Base-by-base conservation (phyloP, 148 eudicot genomes). In the Oxyria digyna region DNA sequence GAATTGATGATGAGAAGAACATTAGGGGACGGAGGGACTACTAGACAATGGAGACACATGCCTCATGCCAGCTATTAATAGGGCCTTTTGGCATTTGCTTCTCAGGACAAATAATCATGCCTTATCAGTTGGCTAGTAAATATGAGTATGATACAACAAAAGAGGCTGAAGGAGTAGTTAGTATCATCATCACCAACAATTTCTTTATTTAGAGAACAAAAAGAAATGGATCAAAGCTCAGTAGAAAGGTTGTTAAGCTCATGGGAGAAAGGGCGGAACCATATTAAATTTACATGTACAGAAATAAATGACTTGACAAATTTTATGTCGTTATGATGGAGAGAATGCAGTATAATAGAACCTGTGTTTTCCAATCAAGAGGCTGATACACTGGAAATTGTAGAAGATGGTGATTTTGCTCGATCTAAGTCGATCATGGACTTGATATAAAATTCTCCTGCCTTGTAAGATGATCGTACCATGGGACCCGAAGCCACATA, bases 391-490 rank as follows among this genome's bases (percentile, higher is more conserved):
- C 35, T 59, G 2, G 37, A 59, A 8, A 66, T 15, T 54, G 80
- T 50, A 18, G 76, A 70, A 11, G 93, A 68, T 15, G 65, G 2
- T 27, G 91, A 72, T 55, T 77, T 85, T 69, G 91, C 89, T 64
- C 97, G 93, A 74, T 89, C 96, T 62, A 85, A 77, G 64, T 92
- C 93, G 52, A 92, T 92, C 97, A 92, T 89, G 37, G 96, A 87
- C 77, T 91, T 91, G 73, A 89, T 91, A 78, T 91, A 91, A 74
- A 49, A 91, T 72, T 91, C 97, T 65, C 97, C 97, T 1, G 97
- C 97, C 81, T 89, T 91, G 82, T 91, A 91, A n/a, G 97, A 91
- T 27, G 96, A 91, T 78, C 96, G 79, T 6, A 91, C 97, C 96
- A 91, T 91, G 49, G 96, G 96, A 71, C 97, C 97, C 52, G 97